Evolutionary conservation across 129 eudicot genomes (phyloP).

Genomic region (Saposhnikovia divaricata): DNA sequence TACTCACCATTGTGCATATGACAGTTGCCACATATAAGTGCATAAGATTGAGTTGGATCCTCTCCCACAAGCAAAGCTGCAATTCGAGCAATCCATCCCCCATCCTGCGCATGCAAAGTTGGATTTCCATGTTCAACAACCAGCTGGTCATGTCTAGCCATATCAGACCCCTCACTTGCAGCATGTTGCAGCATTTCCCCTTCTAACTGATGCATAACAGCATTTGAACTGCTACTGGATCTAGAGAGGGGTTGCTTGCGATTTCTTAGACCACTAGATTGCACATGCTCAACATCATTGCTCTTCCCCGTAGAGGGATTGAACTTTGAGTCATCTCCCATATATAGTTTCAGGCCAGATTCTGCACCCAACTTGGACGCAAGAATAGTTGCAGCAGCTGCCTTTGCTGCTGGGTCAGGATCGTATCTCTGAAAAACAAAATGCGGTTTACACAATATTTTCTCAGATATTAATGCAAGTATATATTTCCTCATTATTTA

Average conservation of each 20-base stretch:
- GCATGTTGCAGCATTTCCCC: constrained; percentile 29
- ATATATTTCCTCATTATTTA: not conserved
- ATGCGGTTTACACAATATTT: not conserved
- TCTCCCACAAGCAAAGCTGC: constrained; percentile 98
- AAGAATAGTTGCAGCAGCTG: constrained; percentile 88
- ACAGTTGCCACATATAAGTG: constrained; percentile 93
- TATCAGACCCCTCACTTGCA: constrained; percentile 29
- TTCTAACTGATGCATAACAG: constrained; percentile 25
- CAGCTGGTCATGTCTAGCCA: constrained; percentile 32
- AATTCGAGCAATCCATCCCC: constrained; percentile 89
- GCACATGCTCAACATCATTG: constrained; percentile 54
- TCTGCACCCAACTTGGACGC: constrained; percentile 93
- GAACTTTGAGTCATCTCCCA: constrained; percentile 51
- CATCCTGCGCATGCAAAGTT: constrained; percentile 43
- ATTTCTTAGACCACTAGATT: constrained; percentile 66
- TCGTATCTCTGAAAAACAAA: constrained; percentile 71
- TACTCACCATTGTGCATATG: constrained; percentile 94
- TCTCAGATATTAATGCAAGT: not conserved
- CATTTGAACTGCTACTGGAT: constrained; percentile 38
- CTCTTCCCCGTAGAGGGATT: constrained; percentile 48
- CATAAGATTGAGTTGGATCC: constrained; percentile 91
- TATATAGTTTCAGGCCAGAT: constrained; percentile 64
- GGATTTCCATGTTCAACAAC: constrained; percentile 68
- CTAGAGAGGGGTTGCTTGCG: constrained; percentile 50
- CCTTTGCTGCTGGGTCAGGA: constrained; percentile 92